Evolutionary conservation across 192 early-diverging fungal species (phyloP), one percentile per base, ranked within the genome.

Genomic region (Bifiguratus adelaidae): DNA sequence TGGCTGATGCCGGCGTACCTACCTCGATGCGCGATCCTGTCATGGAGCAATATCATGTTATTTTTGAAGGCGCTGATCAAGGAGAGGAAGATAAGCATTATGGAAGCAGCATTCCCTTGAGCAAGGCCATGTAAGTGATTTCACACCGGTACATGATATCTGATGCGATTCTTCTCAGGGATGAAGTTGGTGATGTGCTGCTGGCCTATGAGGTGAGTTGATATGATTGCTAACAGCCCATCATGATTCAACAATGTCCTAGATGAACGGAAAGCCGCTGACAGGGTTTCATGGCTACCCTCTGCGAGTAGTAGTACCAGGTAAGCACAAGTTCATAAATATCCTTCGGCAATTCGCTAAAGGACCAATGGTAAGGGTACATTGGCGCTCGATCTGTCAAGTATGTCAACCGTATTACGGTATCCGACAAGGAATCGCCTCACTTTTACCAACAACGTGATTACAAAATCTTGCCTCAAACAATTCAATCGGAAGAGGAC

Each of bases 361-460:
- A 30, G 33, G 6, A 12, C 6, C 30, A 3, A 5, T 26, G 9
- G 8, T 40, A 40, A 50, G 52, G 92, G 1, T 77, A 85, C 48
- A 92, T 96, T 45, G 92, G 90, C 5, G 92, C 88, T 9, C 76
- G 92, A 3, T 83, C 77, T 48, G 92, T 96, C 55, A 96, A 96
- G 52, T 96, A 84, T 80, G 63, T 93, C 24, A 73, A 71, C 41
- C 65, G 65, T 25, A 73, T 93, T 34, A 72, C 69, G 15, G 70
- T 91, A 16, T 73, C 80, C 46, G 69, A 74, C 34, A 42, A 70
- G 23, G 87, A 89, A 60, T 83, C 84, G 1, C 47, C 30, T 25
- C 70, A 72, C 36, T 86, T 73, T 56, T 91, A 80, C 53, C 90
- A 93, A 47, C 71, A 76, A 36, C 59, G 53, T 44, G 86, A 91